Evolutionary conservation across 192 early-diverging fungal genomes (phyloP).

Genomic region (Backusella psychrophila): DNA sequence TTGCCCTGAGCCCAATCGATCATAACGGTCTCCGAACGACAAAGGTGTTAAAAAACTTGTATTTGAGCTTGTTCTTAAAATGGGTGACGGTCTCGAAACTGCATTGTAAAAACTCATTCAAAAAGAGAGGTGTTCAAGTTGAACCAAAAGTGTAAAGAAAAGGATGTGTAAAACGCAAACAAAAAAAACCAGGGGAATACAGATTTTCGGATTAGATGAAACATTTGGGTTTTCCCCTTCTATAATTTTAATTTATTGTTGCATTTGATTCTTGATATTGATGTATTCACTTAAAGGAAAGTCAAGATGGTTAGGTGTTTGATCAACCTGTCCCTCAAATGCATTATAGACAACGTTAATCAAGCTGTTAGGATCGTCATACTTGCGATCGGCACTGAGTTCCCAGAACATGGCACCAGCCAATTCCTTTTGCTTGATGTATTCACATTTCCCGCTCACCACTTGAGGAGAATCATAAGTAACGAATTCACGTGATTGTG

Average conservation of each 20-base stretch:
- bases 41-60: not conserved
- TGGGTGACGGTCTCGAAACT: not conserved
- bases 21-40: not conserved
- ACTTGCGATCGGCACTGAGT: conserved; percentile 49
- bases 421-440: conserved; percentile 51
- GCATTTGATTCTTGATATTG: conserved; percentile 33
- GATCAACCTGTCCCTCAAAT: conserved; percentile 32
- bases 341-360: conserved; percentile 31
- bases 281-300: conserved; percentile 47
- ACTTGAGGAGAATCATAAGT: conserved; percentile 79
- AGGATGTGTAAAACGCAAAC: not conserved
- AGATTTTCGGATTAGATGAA: not conserved
- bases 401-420: conserved; percentile 87
- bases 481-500: conserved; percentile 61
- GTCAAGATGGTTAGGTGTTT: conserved; percentile 39
- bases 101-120: conserved; percentile 10
- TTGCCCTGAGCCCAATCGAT: conserved; percentile 7
- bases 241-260: not conserved
- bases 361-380: conserved; percentile 40
- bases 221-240: not conserved
- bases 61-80: not conserved
- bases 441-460: conserved; percentile 64
- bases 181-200: not conserved
- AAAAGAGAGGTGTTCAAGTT: not conserved
- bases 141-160: not conserved